Evolutionary conservation across 805 yeast genomes (phyloP), one percentile per base, ranked within the genome.

Genomic region (Candida glaebosa): DNA sequence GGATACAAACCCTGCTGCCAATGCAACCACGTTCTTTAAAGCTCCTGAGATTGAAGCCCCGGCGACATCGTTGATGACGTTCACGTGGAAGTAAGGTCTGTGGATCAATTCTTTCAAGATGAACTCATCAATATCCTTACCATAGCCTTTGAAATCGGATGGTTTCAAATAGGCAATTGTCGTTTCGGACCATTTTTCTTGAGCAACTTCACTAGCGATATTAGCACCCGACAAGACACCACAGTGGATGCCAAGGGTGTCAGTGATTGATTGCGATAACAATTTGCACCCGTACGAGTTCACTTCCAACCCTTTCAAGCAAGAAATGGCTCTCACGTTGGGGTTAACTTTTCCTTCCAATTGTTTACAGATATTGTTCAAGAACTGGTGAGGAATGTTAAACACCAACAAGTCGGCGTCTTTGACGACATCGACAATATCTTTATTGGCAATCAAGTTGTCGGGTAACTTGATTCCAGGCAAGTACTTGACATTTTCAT

Each of bases 41-140:
- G 99, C 99, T 61, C 99, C 99, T 34, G 96, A 95, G 46, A 93
- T 79, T 2, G 96, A 87, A 44, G 89, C 93, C 62, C 99, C 99
- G 18, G 95, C 95, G 43, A 91, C 95, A 63, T 93, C 99, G 45
- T 82, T 82, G 44, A 88, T 78, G 45, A 91, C 95, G 58, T 87
- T 78, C 31, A 93, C 99, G 67, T 93, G 98, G 87, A 93, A 93
- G 75, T 93, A 93, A 25, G 95, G 91, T 73, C 98, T 82, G 75
- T 93, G 98, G 86, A 93, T 91, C 39, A 89, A 75, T 46, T 81
- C 81, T 65, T 83, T 87, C 60, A 91, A 72, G 25, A 85, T 78
- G 32, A 63, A 63, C 48, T 80, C 79, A 61, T 87, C 95, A 44
- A 87, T 79, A 58, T 86, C 95, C 48, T 67, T 60, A 43, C 89